phyloP scores from a whole-genome alignment of 2,329 filamentous ascomycete genomes.

The Microcyclosporella mali region DNA sequence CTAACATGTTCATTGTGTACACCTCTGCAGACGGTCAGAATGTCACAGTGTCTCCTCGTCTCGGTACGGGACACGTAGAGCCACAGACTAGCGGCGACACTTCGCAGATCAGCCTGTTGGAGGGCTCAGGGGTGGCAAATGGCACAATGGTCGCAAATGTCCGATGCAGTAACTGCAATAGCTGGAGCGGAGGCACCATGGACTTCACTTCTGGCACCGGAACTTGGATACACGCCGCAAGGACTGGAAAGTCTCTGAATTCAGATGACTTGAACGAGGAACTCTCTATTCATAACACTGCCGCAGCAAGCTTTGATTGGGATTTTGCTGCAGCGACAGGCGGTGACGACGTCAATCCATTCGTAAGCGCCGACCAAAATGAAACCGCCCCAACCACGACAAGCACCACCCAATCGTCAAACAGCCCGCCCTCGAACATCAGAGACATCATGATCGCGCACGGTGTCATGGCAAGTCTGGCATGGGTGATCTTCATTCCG shows the following conservation, averaged over 20 bases:
- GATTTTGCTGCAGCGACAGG: slow-evolving; percentile 47
- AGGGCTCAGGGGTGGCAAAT: slow-evolving; percentile 48
- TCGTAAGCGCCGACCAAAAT: slow-evolving; percentile 23
- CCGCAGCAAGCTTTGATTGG: slow-evolving; percentile 39
- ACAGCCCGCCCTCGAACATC: slow-evolving; percentile 8
- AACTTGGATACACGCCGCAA: slow-evolving; percentile 48
- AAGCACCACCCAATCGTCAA: slow-evolving; percentile 1
- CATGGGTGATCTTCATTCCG: slow-evolving; percentile 43
- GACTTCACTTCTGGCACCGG: slow-evolving; percentile 40
- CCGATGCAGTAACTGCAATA: slow-evolving; percentile 48
- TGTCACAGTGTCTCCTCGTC: slow-evolving; percentile 52
- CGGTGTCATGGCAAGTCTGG: slow-evolving; percentile 39
- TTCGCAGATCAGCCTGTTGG: slow-evolving; percentile 44
- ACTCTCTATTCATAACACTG: slow-evolving; percentile 42
- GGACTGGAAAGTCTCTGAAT: slow-evolving; percentile 43
- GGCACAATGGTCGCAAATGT: slow-evolving; percentile 53
- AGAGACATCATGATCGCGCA: slow-evolving; percentile 35
- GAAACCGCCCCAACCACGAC: slow-evolving; percentile 4
- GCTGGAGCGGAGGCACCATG: slow-evolving; percentile 49
- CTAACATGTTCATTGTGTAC: slow-evolving; percentile 57
- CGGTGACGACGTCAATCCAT: slow-evolving; percentile 40
- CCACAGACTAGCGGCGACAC: slow-evolving; percentile 37
- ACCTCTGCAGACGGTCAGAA: slow-evolving; percentile 47
- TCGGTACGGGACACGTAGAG: slow-evolving; percentile 38
- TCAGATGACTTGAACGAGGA: slow-evolving; percentile 39